Base-by-base conservation (phyloP, 768 basidiomycete species). In the Crucibulum laeve region DNA sequence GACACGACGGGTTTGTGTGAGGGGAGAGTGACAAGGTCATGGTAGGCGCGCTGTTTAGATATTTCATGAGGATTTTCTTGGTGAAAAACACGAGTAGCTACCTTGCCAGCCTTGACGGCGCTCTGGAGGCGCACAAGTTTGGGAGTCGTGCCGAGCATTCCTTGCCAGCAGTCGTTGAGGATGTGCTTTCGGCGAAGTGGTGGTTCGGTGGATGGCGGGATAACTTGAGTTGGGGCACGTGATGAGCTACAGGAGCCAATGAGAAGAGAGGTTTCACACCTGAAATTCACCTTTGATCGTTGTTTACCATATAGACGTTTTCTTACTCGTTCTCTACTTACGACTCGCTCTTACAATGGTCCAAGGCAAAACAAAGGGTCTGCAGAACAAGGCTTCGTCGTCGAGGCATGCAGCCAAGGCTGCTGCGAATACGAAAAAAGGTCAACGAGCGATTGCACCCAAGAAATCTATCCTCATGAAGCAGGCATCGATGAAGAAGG, bases 341-440 rank as follows among this genome's bases (percentile, higher is more conserved):
- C 15, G 10, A 32, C 19, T 37, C 14, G 7, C 8, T 17, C 44
- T 38, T 18, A 47, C 28, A 21, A 90, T 93, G 91, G 87, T 80
- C 7, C 91, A 94, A 71, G 91, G 91, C 44, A 82, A 80, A 51
- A 80, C 81, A n/a, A 93, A 91, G 62, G 84, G 84, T n/a, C 68
- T 88, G 5, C 70, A 78, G 49, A 60, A 60, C 13, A 87, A 84
- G 60, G 59, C 70, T 3, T 61, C 79, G 5, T 76, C 72, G 17
- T 62, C 73, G 44, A 72, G 84, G 25, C 80, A 80, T 40, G 74
- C 80, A 1, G 67, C 76, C 23, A 89, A 84, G 58, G 79, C 83
- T 3, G 80, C 81, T 1, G 76, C 85, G 1, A 77, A 77, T 24
- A 68, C 77, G 15, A 92, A 87, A 69, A 94, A 93, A 58, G 92